These are phyloP conservation scores for Gnomoniopsis sp. DNA, from an alignment of 2,329 filamentous ascomycete species.

Conservation along the genomic window DNA sequence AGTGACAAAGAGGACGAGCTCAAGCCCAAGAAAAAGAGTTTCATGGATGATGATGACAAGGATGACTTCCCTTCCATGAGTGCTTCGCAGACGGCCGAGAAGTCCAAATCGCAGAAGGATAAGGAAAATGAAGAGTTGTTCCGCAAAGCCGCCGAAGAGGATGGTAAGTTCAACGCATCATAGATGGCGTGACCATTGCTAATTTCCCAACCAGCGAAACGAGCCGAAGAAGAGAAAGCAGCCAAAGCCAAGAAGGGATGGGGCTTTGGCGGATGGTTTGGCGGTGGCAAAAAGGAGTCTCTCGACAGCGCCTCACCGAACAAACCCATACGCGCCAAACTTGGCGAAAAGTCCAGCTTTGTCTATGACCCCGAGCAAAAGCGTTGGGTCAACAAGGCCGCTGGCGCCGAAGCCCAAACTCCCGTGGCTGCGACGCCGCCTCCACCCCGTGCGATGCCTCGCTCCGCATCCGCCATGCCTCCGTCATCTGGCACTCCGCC, in stretches of 20 bases:
- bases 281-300: conserved; percentile 65
- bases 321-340: conserved; percentile 83
- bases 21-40: conserved; percentile 69
- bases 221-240: conserved; percentile 49
- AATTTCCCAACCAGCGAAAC: conserved; percentile 50
- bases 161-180: conserved; percentile 47
- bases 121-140: conserved; percentile 82
- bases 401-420: conserved; percentile 59
- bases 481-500: conserved; percentile 12
- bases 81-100: conserved; percentile 45
- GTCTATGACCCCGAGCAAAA: conserved; percentile 94
- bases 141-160: conserved; percentile 75
- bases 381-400: conserved; percentile 98
- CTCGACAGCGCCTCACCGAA: conserved; percentile 40
- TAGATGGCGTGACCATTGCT: conserved; percentile 16
- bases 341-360: conserved; percentile 90
- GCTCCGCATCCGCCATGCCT: conserved; percentile 8
- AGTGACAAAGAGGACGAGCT: conserved; percentile 49
- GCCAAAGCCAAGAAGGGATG: conserved; percentile 64
- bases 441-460: conserved; percentile 62
- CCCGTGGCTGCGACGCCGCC: conserved; percentile 69
- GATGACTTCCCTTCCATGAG: conserved; percentile 57
- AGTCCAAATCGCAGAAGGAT: conserved; percentile 66
- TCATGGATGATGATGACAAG: conserved; percentile 81
- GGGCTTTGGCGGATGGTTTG: conserved; percentile 84